Evolutionary conservation across 108 stramenopile species (phyloP), one percentile per base, ranked within the genome.

Genomic region (Skeletonema potamos): DNA sequence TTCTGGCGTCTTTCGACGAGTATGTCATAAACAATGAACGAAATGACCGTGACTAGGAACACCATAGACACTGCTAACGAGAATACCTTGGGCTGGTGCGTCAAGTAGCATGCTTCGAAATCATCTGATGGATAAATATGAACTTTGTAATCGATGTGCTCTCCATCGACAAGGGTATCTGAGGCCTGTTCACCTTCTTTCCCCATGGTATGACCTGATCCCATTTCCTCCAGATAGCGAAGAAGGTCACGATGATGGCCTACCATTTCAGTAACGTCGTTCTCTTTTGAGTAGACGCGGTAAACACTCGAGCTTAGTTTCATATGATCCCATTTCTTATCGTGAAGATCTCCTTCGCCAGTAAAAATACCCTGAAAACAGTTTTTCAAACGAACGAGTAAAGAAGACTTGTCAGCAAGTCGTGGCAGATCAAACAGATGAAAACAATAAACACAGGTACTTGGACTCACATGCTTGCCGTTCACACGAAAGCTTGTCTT

Each of bases 21-120:
- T 1, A 46, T 29, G 41, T 84, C 83, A 54, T 80, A 84, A 15
- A 70, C 13, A 2, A 73, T 34, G 55, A 74, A 83, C 1, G 68
- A 64, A 37, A 73, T 56, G 10, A 78, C 64, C 27, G 70, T 67
- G 39, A 72, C 36, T 3, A 70, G 17, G 43, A 78, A 78, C 27
- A 73, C 43, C 5, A 64, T 7, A 2, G 65, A 44, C 15, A 63
- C 74, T 32, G 33, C 65, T 3, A 34, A 27, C 0, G 69, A 28
- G 22, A 63, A 73, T 8, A 66, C 15, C 13, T 4, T 55, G 30
- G 72, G 72, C 54, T 55, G 26, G 32, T 27, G 30, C 6, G 64
- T 56, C 26, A 41, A 24, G n/a, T 41, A 73, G 15, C 34, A 28
- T 11, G 6, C 54, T 29, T 73, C 22, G 10, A 73, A 66, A 2